Percentiles rank a stretch among this genome's conserved stretches.
Evolutionary conservation across 345 rosid species (phyloP).

Genomic region (Syzygium aqueum): DNA sequence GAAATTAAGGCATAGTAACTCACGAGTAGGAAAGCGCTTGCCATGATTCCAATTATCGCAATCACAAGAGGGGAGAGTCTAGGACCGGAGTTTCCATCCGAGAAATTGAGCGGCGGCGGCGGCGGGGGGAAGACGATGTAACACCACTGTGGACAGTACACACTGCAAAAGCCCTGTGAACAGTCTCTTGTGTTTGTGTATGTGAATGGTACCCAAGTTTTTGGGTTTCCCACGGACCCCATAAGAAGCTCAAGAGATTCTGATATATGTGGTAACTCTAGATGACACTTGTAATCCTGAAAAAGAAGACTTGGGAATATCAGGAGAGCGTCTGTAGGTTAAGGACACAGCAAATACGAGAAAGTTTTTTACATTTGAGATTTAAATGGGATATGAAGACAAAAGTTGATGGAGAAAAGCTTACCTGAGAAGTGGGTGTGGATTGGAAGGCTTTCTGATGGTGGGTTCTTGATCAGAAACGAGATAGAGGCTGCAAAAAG

Average conservation of each 20-base stretch:
- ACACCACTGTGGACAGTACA: conserved; percentile 86
- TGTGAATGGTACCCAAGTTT: conserved; percentile 30
- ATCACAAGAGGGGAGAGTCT: conserved; percentile 75
- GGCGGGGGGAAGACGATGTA: conserved; percentile 21
- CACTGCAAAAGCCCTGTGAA: conserved; percentile 62
- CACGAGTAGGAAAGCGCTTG: conserved; percentile 72
- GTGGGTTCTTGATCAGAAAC: not conserved
- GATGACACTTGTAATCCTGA: not conserved
- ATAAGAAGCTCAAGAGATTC: conserved; percentile 1
- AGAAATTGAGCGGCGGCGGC: conserved; percentile 54
- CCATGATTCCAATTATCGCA: conserved; percentile 61
- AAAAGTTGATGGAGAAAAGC: not conserved
- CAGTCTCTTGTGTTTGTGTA: conserved; percentile 60
- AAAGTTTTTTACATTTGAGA: not conserved
- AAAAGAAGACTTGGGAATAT: not conserved
- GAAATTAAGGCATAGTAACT: conserved; percentile 70
- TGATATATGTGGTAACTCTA: not conserved
- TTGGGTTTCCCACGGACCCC: conserved; percentile 29
- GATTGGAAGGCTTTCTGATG: not conserved
- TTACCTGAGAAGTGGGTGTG: not conserved
- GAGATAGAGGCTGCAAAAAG: not conserved
- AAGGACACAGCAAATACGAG: not conserved
- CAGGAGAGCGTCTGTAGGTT: not conserved
- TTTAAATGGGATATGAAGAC: not conserved
- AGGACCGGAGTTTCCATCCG: conserved; percentile 27